phyloP scores from a whole-genome alignment of 1,284 basidiomycete genomes.

The Papiliotrema fonsecae region DNA sequence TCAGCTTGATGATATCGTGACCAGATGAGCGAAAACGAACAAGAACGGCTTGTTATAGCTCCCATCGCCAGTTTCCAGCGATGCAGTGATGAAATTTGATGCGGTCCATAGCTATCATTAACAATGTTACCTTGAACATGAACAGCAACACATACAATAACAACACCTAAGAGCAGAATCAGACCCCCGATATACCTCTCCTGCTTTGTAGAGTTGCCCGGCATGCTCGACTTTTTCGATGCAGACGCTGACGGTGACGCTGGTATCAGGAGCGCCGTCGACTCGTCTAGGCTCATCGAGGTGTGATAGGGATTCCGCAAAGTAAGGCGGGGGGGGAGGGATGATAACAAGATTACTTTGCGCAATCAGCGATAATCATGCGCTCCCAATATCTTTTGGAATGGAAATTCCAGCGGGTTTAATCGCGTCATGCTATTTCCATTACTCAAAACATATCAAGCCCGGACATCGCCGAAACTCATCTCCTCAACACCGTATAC shows the following conservation, averaged over 20 bases:
- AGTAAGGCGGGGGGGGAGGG: too few relatives aligned
- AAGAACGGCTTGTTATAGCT: slow-evolving; percentile 48
- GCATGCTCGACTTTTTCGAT: background rate
- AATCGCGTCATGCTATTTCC: too few relatives aligned
- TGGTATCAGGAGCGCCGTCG: too few relatives aligned
- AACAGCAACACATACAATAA: slow-evolving; percentile 18
- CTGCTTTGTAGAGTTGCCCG: background rate
- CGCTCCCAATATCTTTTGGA: too few relatives aligned
- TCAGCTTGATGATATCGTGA: background rate
- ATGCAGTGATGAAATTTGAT: slow-evolving; percentile 43
- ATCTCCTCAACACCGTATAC: too few relatives aligned
- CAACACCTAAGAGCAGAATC: slow-evolving; percentile 29
- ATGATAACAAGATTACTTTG: too few relatives aligned
- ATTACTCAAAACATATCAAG: too few relatives aligned
- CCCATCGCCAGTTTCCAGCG: slow-evolving; percentile 40
- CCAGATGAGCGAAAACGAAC: slow-evolving; percentile 23
- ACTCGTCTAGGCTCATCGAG: background rate
- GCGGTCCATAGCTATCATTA: slow-evolving; percentile 38
- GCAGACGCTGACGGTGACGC: too few relatives aligned
- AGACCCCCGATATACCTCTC: slow-evolving; percentile 35
- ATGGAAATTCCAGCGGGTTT: too few relatives aligned
- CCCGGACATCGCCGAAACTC: too few relatives aligned
- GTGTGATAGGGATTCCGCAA: too few relatives aligned
- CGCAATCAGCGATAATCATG: too few relatives aligned
- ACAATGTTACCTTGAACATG: background rate